phyloP scores from a whole-genome alignment of 106 monocot genomes.

The Platanthera zijinensis region DNA sequence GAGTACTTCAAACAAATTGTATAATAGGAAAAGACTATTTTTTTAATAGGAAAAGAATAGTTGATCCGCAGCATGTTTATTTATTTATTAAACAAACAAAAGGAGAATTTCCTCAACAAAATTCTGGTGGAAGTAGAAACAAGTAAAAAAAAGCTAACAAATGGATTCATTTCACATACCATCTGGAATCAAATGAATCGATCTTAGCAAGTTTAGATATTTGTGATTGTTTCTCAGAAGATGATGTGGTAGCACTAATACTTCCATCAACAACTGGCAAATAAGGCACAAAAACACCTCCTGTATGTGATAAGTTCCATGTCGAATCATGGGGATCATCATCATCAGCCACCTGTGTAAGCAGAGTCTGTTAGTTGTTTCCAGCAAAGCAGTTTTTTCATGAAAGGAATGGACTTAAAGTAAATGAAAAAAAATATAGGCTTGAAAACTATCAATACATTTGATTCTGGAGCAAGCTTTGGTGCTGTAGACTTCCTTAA shows the following conservation, averaged over 20 bases:
- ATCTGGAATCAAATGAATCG: constrained; percentile 96
- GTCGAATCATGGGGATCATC: constrained; percentile 43
- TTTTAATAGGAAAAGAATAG: neutral
- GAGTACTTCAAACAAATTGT: neutral
- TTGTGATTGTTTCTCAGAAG: constrained; percentile 55
- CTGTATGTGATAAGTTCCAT: constrained; percentile 62
- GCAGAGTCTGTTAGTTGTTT: constrained; percentile 12
- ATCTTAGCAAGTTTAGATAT: constrained; percentile 73
- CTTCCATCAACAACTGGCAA: constrained; percentile 25
- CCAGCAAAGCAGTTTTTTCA: neutral
- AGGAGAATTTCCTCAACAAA: neutral
- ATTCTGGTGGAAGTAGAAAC: neutral
- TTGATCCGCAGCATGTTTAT: neutral
- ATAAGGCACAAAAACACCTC: constrained; percentile 28
- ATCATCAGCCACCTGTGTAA: constrained; percentile 59
- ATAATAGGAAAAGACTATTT: neutral
- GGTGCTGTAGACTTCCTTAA: constrained; percentile 49
- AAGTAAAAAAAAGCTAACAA: neutral
- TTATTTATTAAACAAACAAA: neutral
- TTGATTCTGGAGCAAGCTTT: constrained; percentile 47
- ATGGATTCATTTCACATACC: constrained; percentile 27
- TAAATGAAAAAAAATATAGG: no score
- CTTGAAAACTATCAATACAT: constrained; percentile 53
- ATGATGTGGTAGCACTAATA: constrained; percentile 38
- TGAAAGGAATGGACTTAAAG: neutral